Evolutionary conservation across 768 basidiomycete genomes (phyloP).

Genomic region (Amanita pseudoporphyria): DNA sequence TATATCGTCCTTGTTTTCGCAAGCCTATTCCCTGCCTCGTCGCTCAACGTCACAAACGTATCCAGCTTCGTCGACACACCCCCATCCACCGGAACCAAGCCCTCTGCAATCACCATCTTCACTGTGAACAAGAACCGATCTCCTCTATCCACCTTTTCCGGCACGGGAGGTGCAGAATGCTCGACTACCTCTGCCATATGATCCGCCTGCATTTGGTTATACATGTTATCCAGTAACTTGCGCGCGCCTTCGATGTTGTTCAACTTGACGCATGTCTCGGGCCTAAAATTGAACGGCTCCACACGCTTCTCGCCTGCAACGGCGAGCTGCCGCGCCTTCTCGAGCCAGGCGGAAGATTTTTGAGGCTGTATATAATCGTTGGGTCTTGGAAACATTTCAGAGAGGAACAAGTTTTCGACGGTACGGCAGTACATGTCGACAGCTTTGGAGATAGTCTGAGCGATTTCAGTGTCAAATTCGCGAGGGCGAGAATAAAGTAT

Average conservation of each 20-base stretch:
- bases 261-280: conserved; percentile 92
- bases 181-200: conserved; percentile 60
- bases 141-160: conserved; percentile 50
- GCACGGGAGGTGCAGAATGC: conserved; percentile 54
- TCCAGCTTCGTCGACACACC: conserved; percentile 76
- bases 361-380: conserved; percentile 73
- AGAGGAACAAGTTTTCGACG: conserved; percentile 83
- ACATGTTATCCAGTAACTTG: conserved; percentile 87
- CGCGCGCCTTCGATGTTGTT: conserved; percentile 96
- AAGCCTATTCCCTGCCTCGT: conserved; percentile 80
- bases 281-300: conserved; percentile 89
- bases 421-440: conserved; percentile 86
- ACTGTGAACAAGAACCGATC: conserved; percentile 78
- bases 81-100: conserved; percentile 66
- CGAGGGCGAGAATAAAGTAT: neutral
- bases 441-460: conserved; percentile 81
- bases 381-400: conserved; percentile 90
- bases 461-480: neutral
- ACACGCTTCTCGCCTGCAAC: conserved; percentile 80
- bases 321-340: conserved; percentile 74
- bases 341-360: conserved; percentile 83
- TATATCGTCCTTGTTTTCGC: conserved; percentile 97
- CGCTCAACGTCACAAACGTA: conserved; percentile 90
- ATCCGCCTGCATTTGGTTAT: conserved; percentile 86
- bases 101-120: conserved; percentile 89